Percentiles rank a stretch among this genome's conserved stretches.
Evolutionary conservation across 2,329 filamentous ascomycete genomes (phyloP).

Genomic region (Chrysosphaeria jannelii): DNA sequence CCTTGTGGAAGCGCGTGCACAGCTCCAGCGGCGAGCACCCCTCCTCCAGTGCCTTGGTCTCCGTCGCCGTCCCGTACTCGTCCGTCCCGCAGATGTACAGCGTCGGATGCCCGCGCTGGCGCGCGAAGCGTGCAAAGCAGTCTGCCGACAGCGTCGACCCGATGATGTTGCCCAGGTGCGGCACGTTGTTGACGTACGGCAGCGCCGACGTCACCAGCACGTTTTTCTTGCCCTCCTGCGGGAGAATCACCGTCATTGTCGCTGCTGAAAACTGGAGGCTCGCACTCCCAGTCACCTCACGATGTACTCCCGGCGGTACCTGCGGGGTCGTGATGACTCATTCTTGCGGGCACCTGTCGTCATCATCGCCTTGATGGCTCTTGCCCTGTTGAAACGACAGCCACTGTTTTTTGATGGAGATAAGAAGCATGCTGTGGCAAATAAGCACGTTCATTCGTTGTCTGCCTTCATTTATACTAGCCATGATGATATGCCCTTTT

Average conservation of each 20-base stretch:
- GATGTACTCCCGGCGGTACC: too few relatives aligned
- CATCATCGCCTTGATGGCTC: too few relatives aligned
- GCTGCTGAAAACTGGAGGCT: too few relatives aligned
- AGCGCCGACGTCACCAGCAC: slow-evolving; percentile 59
- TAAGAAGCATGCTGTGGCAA: too few relatives aligned
- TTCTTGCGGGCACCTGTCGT: too few relatives aligned
- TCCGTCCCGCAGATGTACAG: slow-evolving; percentile 48
- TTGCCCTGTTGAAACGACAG: too few relatives aligned
- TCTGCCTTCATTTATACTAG: too few relatives aligned
- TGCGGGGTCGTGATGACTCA: too few relatives aligned
- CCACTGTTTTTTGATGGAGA: too few relatives aligned
- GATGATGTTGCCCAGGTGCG: slow-evolving; percentile 67
- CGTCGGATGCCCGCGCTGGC: slow-evolving; percentile 48
- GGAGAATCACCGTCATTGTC: slow-evolving; percentile 21
- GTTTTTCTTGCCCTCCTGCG: slow-evolving; percentile 48
- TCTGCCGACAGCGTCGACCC: slow-evolving; percentile 71
- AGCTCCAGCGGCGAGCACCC: slow-evolving; percentile 46
- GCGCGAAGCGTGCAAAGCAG: slow-evolving; percentile 56
- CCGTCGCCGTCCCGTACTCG: slow-evolving; percentile 68
- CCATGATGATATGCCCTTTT: too few relatives aligned
- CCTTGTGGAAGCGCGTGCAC: slow-evolving; percentile 72
- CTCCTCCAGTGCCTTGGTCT: slow-evolving; percentile 81
- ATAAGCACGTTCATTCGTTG: too few relatives aligned
- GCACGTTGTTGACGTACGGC: slow-evolving; percentile 26
- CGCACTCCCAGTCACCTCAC: too few relatives aligned